phyloP scores from a whole-genome alignment of 768 basidiomycete species.

The Tulasnella sp. region DNA sequence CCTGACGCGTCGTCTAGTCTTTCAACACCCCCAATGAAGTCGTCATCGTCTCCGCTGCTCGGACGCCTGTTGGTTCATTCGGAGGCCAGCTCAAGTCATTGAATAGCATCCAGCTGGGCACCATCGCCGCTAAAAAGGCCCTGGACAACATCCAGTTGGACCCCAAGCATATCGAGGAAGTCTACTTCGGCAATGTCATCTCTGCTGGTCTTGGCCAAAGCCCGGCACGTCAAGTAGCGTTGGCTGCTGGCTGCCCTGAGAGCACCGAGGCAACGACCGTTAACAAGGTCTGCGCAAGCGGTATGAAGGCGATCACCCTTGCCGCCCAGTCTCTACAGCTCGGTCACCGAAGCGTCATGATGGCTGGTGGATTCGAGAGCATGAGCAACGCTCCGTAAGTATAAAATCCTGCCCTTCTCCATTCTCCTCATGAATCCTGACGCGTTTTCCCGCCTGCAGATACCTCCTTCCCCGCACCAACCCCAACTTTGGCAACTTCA shows the following conservation, averaged over 20 bases:
- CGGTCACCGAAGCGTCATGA: constrained; percentile 79
- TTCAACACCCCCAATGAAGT: constrained; percentile 56
- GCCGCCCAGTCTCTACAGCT: constrained; percentile 84
- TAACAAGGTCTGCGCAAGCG: constrained; percentile 99
- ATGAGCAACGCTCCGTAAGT: constrained; percentile 98
- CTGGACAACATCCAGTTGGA: constrained; percentile 71
- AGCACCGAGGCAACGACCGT: constrained; percentile 95
- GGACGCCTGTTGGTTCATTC: constrained; percentile 90
- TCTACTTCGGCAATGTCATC: constrained; percentile 96
- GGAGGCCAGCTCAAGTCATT: constrained; percentile 82
- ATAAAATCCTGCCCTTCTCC: constrained; percentile 12
- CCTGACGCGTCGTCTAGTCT: constrained; percentile 22
- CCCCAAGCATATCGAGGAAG: constrained; percentile 80
- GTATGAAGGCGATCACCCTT: constrained; percentile 91
- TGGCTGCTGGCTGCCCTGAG: constrained; percentile 73
- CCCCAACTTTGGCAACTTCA: constrained; percentile 82
- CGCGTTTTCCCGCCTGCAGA: not conserved
- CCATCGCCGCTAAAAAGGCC: constrained; percentile 83
- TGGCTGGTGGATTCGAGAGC: constrained; percentile 97
- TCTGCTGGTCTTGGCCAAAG: constrained; percentile 97
- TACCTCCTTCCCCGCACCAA: constrained; percentile 65
- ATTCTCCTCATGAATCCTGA: constrained; percentile 13
- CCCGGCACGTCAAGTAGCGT: constrained; percentile 96
- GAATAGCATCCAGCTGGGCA: constrained; percentile 86
- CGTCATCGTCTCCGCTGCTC: constrained; percentile 87